Evolutionary conservation across 306 rosid species (phyloP).

Genomic region (Pachyrhizus erosus): DNA sequence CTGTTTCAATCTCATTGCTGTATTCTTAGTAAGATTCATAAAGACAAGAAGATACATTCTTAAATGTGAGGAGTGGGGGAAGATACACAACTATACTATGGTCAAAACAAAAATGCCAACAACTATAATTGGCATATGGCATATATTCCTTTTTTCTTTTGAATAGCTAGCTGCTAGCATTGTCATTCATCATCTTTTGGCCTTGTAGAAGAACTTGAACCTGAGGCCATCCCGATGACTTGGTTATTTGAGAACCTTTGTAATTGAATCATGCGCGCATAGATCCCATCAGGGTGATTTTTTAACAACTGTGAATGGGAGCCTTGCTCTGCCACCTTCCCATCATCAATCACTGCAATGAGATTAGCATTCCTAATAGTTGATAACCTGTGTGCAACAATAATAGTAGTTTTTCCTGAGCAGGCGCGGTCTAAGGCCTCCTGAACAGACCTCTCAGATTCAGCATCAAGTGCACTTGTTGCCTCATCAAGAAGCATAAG

Average conservation of each 20-base stretch:
- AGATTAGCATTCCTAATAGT: constrained; percentile 80
- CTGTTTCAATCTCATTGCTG: constrained; percentile 57
- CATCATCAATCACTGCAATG: constrained; percentile 92
- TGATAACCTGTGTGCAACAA: constrained; percentile 86
- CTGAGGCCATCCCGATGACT: constrained; percentile 74
- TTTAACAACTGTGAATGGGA: constrained; percentile 85
- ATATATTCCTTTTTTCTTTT: constrained; percentile 50
- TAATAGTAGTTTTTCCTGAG: constrained; percentile 79
- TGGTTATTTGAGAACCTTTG: constrained; percentile 81
- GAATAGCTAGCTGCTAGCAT: constrained; percentile 56
- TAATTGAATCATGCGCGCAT: constrained; percentile 82
- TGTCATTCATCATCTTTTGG: constrained; percentile 74
- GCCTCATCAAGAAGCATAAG: constrained; percentile 92
- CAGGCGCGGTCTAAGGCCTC: constrained; percentile 89
- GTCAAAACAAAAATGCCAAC: constrained; percentile 61
- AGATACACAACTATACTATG: constrained; percentile 65
- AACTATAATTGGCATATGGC: constrained; percentile 54
- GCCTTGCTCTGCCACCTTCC: constrained; percentile 92
- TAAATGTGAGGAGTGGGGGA: constrained; percentile 45
- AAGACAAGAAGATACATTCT: constrained; percentile 52
- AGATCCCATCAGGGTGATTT: constrained; percentile 88
- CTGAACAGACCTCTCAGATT: constrained; percentile 87
- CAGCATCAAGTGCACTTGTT: constrained; percentile 95
- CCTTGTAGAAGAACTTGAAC: constrained; percentile 75
- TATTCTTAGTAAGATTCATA: constrained; percentile 48